These are phyloP conservation scores for Xylaria sp. DNA, from an alignment of 2,329 filamentous ascomycete genomes.

Conservation along the genomic window DNA sequence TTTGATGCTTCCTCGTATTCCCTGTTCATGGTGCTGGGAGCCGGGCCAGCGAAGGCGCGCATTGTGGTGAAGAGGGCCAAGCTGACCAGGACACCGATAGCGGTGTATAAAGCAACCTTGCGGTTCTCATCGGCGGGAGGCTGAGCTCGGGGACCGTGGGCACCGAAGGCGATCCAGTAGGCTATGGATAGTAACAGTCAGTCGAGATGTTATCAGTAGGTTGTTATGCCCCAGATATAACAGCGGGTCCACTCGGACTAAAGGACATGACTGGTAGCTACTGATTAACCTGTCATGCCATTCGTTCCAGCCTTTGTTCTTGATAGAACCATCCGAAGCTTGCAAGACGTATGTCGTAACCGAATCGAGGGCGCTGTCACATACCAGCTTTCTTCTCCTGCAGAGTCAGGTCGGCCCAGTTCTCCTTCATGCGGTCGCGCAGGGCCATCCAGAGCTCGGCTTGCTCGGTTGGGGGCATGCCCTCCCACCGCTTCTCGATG, in stretches of 20 bases:
- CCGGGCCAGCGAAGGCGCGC: slow-evolving; percentile 75
- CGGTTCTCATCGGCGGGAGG: slow-evolving; percentile 85
- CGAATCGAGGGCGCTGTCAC: slow-evolving; percentile 54
- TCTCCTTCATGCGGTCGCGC: slow-evolving; percentile 97
- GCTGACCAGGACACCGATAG: slow-evolving; percentile 72
- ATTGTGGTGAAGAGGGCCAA: slow-evolving; percentile 76
- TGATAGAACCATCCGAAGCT: not conserved
- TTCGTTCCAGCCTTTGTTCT: not conserved
- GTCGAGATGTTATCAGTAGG: slow-evolving; percentile 43
- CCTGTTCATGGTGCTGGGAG: slow-evolving; percentile 90
- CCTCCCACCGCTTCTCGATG: slow-evolving; percentile 99
- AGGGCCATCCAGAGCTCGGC: slow-evolving; percentile 99
- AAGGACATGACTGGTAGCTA: slow-evolving; percentile 24
- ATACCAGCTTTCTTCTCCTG: slow-evolving; percentile 99
- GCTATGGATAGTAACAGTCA: slow-evolving; percentile 67
- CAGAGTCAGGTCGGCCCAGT: slow-evolving; percentile 93
- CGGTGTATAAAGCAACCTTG: slow-evolving; percentile 80
- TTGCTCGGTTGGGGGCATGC: slow-evolving; percentile 97
- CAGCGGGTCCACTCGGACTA: slow-evolving; percentile 41
- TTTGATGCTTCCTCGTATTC: slow-evolving; percentile 97
- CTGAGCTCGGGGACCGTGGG: slow-evolving; percentile 89
- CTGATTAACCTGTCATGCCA: slow-evolving; percentile 20
- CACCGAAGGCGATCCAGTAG: slow-evolving; percentile 98
- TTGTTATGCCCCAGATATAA: slow-evolving; percentile 35
- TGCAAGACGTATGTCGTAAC: not conserved